A percentile compares a stretch with the other conserved stretches of the same genome.
Conservation (phyloP, 2,329 filamentous ascomycete species). For the Ceratocystis huliohia region DNA sequence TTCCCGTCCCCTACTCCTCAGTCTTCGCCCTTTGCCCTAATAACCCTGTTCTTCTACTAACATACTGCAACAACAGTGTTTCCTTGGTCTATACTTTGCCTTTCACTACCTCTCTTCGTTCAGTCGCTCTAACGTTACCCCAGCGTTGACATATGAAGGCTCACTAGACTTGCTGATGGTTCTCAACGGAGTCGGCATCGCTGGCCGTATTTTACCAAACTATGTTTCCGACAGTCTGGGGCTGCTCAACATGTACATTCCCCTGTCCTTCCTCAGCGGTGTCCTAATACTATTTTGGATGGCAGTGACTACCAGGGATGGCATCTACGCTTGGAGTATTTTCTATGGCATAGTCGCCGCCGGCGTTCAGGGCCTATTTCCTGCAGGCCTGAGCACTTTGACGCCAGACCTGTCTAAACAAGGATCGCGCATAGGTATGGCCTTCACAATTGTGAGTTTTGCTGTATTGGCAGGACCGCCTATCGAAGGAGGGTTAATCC, state of each 20-base stretch:
- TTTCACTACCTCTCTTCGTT: constrained; percentile 48
- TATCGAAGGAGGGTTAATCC: constrained; percentile 39
- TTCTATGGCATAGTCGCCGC: constrained; percentile 53
- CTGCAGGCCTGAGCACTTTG: constrained; percentile 37
- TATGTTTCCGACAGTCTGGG: constrained; percentile 46
- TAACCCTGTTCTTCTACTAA: neutral
- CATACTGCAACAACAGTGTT: constrained; percentile 28
- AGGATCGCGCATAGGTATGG: constrained; percentile 46
- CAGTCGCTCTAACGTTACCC: constrained; percentile 32
- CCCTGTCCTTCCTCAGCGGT: constrained; percentile 33
- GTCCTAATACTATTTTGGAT: constrained; percentile 45
- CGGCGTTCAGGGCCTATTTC: constrained; percentile 54
- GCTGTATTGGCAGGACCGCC: constrained; percentile 41
- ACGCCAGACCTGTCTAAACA: constrained; percentile 40
- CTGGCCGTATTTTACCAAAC: constrained; percentile 47
- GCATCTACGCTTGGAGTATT: constrained; percentile 49
- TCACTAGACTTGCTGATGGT: constrained; percentile 51
- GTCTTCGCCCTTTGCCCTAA: neutral
- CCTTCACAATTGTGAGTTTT: constrained; percentile 43
- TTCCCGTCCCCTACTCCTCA: neutral
- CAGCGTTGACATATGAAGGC: constrained; percentile 33
- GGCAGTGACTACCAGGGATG: constrained; percentile 35
- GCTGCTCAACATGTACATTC: constrained; percentile 47
- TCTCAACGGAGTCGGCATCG: constrained; percentile 48
- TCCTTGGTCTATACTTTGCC: constrained; percentile 42